Conservation (phyloP, 1,139 yeast genomes). For the Chernovozyma sophiae-reginae region DNA sequence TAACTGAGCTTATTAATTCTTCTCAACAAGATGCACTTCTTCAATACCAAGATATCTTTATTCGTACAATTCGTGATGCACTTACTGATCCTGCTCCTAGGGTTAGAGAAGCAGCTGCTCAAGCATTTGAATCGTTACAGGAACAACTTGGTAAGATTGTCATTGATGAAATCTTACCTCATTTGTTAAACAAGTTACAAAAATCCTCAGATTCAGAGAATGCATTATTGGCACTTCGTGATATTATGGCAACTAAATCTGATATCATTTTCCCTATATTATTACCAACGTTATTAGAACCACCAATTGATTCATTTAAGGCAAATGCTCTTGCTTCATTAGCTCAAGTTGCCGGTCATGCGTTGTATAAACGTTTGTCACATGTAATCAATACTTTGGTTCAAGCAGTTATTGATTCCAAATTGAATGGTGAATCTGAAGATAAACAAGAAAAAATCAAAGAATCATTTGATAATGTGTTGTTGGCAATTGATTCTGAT, state of each 20-base stretch:
- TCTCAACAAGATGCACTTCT: constrained; percentile 60
- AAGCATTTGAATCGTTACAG: constrained; percentile 84
- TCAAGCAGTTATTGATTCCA: constrained; percentile 47
- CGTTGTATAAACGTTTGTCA: constrained; percentile 69
- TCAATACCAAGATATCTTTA: constrained; percentile 65
- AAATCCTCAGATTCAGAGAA: constrained; percentile 47
- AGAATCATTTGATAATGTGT: constrained; percentile 60
- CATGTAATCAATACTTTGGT: constrained; percentile 70
- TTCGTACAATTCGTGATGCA: constrained; percentile 72
- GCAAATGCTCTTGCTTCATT: constrained; percentile 85
- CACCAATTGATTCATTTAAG: constrained; percentile 81
- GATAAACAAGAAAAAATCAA: constrained; percentile 39
- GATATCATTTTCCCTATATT: constrained; percentile 92
- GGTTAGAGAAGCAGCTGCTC: constrained; percentile 89
- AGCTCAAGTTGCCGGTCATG: constrained; percentile 87
- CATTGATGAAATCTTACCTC: constrained; percentile 84
- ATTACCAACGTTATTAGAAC: constrained; percentile 75
- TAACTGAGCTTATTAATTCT: constrained; percentile 78
- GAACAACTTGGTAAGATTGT: constrained; percentile 79
- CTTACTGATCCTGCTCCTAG: constrained; percentile 67
- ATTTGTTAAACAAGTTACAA: constrained; percentile 68
- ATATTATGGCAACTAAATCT: constrained; percentile 86
- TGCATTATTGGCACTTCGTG: constrained; percentile 86
- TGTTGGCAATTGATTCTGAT: constrained; percentile 68
- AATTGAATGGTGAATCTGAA: constrained; percentile 29